Conservation (phyloP, 805 yeast genomes). For the Kuraishia cidri region DNA sequence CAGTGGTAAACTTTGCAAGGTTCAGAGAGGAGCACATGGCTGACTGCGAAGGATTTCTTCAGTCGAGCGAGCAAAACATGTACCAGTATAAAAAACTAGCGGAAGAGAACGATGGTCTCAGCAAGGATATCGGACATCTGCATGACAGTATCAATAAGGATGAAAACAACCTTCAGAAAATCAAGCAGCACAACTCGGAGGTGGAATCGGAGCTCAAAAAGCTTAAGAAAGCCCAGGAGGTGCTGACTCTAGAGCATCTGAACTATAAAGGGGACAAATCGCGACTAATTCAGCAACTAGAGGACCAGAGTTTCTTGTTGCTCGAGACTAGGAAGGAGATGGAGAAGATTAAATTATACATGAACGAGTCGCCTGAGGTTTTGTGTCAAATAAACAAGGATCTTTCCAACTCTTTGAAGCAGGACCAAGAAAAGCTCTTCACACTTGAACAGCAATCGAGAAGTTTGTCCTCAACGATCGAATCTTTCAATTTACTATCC, state of each 20-base stretch:
- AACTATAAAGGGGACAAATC: constrained; percentile 56
- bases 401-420: constrained; percentile 32
- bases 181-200: constrained; percentile 9
- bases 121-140: constrained; percentile 10
- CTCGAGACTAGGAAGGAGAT: constrained; percentile 49
- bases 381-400: constrained; percentile 44
- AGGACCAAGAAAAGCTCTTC: constrained; percentile 26
- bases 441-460: constrained; percentile 37
- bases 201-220: constrained; percentile 55
- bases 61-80: constrained; percentile 40
- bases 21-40: constrained; percentile 70
- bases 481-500: constrained; percentile 45
- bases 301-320: constrained; percentile 48
- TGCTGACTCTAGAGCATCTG: constrained; percentile 49
- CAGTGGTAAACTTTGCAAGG: constrained; percentile 77
- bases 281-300: constrained; percentile 47
- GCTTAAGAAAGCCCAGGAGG: constrained; percentile 55
- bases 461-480: constrained; percentile 44
- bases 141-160: constrained; percentile 5
- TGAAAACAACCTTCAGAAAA: constrained; percentile 3
- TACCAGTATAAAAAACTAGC: constrained; percentile 33
- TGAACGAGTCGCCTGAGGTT: constrained; percentile 51
- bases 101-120: constrained; percentile 28
- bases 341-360: constrained; percentile 50
- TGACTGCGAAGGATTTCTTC: constrained; percentile 58